Base-by-base conservation (phyloP, 805 yeast species). In the Myxozyma neglecta region DNA sequence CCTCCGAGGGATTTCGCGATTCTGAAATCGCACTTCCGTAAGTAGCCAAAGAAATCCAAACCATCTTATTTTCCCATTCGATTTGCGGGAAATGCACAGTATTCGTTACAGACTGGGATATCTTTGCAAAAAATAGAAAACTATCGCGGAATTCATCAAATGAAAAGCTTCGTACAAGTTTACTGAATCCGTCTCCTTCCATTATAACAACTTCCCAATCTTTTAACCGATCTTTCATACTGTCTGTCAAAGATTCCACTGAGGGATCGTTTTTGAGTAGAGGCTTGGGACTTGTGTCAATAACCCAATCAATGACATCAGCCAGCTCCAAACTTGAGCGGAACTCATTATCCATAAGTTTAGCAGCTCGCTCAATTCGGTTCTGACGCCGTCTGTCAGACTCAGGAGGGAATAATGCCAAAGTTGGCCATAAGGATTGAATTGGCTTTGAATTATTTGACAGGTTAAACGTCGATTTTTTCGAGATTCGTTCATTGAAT, bases 1-100 rank as follows among this genome's bases (percentile, higher is more conserved):
- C 50, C 8, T 48, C 56, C 3, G 39, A n/a, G 20, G 43, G 51
- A n/a, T 34, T 46, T 18, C 40, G 16, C n/a, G 24, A 16, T 9
- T 35, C 24, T 4, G 44, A 34, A 36, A 34, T 35, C 24, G 18
- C 9, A 34, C n/a, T 29, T 18, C 56, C 61, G 45, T 45, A 58
- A 13, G 61, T 58, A 7, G 57, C 43, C 37, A 58, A 47, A 16
- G 44, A 53, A 13, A 58, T 36, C 45, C 46, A 53, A 32, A 58
- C 53, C 18, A 40, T 43, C 18, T 42, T 34, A 8, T 32, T 45
- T 36, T 49, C 46, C 61, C 61, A 58, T 48, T 58, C 53, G 47
- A 58, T 53, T 47, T 53, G 46, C 18, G 61, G 61, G 48, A 46
- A 53, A 47, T 58, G 57, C 8, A 32, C 43, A n/a, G 57, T 46